These are phyloP conservation scores for Phaseolus lunatus DNA, from an alignment of 306 rosid species.

Conservation along the genomic window DNA sequence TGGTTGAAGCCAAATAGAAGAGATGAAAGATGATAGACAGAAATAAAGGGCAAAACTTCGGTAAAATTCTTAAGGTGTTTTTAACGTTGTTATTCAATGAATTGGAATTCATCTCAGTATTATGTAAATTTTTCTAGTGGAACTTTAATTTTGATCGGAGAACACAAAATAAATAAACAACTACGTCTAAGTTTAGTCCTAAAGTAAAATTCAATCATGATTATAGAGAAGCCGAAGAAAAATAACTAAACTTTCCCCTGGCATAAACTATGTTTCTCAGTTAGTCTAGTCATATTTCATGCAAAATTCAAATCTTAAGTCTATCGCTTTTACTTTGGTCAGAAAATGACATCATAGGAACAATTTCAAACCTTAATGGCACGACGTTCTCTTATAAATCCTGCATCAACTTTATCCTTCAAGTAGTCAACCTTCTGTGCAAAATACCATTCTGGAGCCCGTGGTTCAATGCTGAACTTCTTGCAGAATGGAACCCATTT, in stretches of 20 bases:
- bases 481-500: conserved; percentile 97
- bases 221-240: background rate
- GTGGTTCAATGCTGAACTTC: conserved; percentile 80
- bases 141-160: background rate
- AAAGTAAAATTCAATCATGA: background rate
- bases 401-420: conserved; percentile 77
- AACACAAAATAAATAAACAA: background rate
- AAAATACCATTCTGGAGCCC: conserved; percentile 98
- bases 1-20: background rate
- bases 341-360: conserved; percentile 16
- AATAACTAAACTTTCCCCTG: conserved; percentile 4
- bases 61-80: background rate
- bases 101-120: background rate
- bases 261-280: background rate
- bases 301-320: background rate
- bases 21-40: conserved; percentile 29
- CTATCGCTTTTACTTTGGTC: conserved; percentile 13
- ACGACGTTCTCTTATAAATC: conserved; percentile 79
- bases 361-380: conserved; percentile 75
- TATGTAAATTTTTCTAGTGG: background rate
- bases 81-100: background rate
- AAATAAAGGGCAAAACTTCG: background rate
- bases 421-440: conserved; percentile 83
- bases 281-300: conserved; percentile 1
- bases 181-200: background rate